Base-by-base conservation (phyloP, 1,284 basidiomycete species). In the Ganoderma sinense region DNA sequence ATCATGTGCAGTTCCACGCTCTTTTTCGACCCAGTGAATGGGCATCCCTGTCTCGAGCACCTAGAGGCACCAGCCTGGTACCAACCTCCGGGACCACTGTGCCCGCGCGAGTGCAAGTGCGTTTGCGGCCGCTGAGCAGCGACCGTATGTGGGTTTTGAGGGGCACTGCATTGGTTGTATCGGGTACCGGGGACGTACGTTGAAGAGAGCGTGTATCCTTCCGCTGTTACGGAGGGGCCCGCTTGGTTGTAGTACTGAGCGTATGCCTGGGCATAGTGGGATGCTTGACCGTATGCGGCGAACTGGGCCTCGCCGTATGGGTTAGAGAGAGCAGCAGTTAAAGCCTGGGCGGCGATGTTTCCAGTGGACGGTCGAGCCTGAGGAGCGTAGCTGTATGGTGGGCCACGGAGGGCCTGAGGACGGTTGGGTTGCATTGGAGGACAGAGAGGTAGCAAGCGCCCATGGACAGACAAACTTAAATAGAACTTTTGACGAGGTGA, bases 1-100 rank as follows among this genome's bases (percentile, higher is more conserved):
- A 96, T 96, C 88, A 92, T 94, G 78, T 97, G 96, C 26, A 87
- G 85, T 78, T 95, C 91, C 5, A 97, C 89, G 36, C 89, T 84
- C 76, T 94, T 93, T 51, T 85, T 84, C 8, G 94, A 90, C 31
- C 94, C 95, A 36, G 85, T 84, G 77, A 95, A 98, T 10, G 80
- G 78, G 79, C 96, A 97, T 18, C 88, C 88, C 45, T 84, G 84
- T 71, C 92, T 84, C 1, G 87, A 86, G 80, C 96, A 97, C 67
- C 85, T 85, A 71, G 74, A 77, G 69, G 84, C 84, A 6, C 93
- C 93, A 53, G 88, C 78, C 67, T 89, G 88, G 76, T 91, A 90
- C 90, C 90, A 92, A 23, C 82, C 70, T 16, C 73, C 61, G 13
- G 76, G 68, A 63, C 74, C 36, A 36, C 36, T 64, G 16, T 33